Evolutionary conservation across 768 basidiomycete genomes (phyloP).

Genomic region (Hemileccinum rubropunctum): DNA sequence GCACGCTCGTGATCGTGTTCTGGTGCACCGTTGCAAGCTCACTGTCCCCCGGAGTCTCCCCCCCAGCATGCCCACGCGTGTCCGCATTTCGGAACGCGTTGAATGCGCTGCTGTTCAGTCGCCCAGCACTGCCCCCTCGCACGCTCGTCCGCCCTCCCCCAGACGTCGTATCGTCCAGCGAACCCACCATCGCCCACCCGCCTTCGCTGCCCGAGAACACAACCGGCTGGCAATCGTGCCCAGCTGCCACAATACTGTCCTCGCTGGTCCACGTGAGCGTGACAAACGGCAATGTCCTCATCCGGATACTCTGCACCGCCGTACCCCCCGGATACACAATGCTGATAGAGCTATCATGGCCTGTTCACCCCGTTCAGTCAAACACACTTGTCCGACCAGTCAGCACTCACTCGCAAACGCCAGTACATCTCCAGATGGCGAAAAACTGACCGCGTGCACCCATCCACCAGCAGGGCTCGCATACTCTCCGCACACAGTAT

Average conservation of each 20-base stretch:
- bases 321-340: slow-evolving; percentile 89
- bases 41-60: slow-evolving; percentile 48
- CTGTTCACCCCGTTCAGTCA: slow-evolving; percentile 39
- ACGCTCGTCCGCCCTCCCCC: slow-evolving; percentile 39
- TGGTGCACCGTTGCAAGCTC: slow-evolving; percentile 91
- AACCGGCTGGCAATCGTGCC: slow-evolving; percentile 96
- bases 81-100: slow-evolving; percentile 93
- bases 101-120: slow-evolving; percentile 92
- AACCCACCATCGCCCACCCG: slow-evolving; percentile 80
- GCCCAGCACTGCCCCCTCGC: slow-evolving; percentile 50
- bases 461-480: slow-evolving; percentile 88
- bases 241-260: slow-evolving; percentile 81
- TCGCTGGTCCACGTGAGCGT: slow-evolving; percentile 87
- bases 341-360: slow-evolving; percentile 92
- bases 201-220: slow-evolving; percentile 72
- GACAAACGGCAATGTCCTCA: slow-evolving; percentile 76
- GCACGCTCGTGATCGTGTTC: slow-evolving; percentile 94
- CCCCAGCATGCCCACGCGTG: slow-evolving; percentile 50
- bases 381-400: background rate
- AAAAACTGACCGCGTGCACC: slow-evolving; percentile 96
- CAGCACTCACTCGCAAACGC: slow-evolving; percentile 83
- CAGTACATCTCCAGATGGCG: slow-evolving; percentile 90
- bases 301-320: slow-evolving; percentile 67
- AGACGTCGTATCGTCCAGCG: slow-evolving; percentile 75
- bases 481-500: slow-evolving; percentile 96